Evolutionary conservation across 2,329 filamentous ascomycete genomes (phyloP).

Genomic region (Lecanosticta acicola): DNA sequence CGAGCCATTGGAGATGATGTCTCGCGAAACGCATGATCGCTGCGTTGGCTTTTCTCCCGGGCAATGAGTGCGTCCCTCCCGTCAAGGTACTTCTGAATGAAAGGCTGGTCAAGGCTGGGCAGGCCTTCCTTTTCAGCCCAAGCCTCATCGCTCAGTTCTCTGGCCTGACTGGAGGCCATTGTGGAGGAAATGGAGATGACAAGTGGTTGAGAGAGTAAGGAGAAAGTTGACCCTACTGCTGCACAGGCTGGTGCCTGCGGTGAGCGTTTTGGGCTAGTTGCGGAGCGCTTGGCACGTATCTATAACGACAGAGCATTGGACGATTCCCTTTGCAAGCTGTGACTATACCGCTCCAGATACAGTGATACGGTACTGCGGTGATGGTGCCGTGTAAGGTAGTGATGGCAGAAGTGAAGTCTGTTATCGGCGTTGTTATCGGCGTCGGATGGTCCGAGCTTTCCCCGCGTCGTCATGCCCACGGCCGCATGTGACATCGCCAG

Average conservation of each 20-base stretch:
- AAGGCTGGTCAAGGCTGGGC: conserved; percentile 56
- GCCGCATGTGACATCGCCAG: neutral
- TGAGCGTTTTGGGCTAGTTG: too few species aligned
- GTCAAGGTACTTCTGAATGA: conserved; percentile 74
- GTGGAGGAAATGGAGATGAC: neutral
- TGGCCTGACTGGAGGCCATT: conserved; percentile 6
- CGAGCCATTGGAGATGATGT: conserved; percentile 72
- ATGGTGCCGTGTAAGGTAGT: too few species aligned
- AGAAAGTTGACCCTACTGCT: too few species aligned
- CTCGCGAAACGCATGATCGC: conserved; percentile 66
- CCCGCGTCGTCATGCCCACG: neutral
- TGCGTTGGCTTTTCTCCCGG: conserved; percentile 75
- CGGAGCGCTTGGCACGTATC: too few species aligned
- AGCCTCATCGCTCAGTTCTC: conserved; percentile 29
- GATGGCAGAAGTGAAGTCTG: too few species aligned
- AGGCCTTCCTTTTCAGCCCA: conserved; percentile 40
- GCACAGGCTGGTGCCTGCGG: too few species aligned
- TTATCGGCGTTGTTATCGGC: neutral
- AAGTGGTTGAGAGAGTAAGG: too few species aligned
- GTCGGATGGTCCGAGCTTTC: neutral
- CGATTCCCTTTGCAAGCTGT: too few species aligned
- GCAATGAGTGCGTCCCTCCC: conserved; percentile 70
- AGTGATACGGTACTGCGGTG: too few species aligned
- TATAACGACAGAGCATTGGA: too few species aligned
- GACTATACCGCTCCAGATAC: too few species aligned